A percentile compares a stretch with the other conserved stretches of the same genome.
Conservation (phyloP, 1,139 yeast species). For the Yamadazyma atmosphaerica region DNA sequence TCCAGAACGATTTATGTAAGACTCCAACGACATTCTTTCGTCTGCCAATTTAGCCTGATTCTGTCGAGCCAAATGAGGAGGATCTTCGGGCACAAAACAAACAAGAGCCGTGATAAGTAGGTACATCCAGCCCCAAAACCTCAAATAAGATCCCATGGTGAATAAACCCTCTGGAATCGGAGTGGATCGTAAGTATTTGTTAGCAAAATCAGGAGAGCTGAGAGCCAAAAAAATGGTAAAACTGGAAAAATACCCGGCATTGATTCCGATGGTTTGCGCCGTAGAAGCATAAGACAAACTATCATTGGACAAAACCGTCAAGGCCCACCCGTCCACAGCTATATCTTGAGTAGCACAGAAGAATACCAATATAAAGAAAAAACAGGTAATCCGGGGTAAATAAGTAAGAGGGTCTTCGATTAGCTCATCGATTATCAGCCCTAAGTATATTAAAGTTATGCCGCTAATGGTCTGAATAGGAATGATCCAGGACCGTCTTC, state of each 20-base stretch:
- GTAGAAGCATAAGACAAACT: slow-evolving; percentile 94
- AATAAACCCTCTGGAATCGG: slow-evolving; percentile 70
- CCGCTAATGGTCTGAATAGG: slow-evolving; percentile 87
- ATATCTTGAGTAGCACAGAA: slow-evolving; percentile 97
- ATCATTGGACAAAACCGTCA: slow-evolving; percentile 76
- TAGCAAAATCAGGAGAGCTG: slow-evolving; percentile 90
- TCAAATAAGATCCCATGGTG: slow-evolving; percentile 71
- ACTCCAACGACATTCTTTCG: slow-evolving; percentile 29
- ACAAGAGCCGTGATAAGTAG: slow-evolving; percentile 66
- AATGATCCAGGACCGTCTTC: slow-evolving; percentile 91
- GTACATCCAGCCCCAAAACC: slow-evolving; percentile 76
- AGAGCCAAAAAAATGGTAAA: slow-evolving; percentile 90
- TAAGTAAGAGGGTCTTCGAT: slow-evolving; percentile 58
- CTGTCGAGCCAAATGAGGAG: slow-evolving; percentile 44
- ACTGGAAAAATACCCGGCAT: slow-evolving; percentile 87
- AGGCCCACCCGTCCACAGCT: slow-evolving; percentile 99
- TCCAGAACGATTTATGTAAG: slow-evolving; percentile 19
- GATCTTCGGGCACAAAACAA: slow-evolving; percentile 65
- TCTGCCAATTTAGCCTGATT: slow-evolving; percentile 42
- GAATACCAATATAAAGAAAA: slow-evolving; percentile 76
- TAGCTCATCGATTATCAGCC: slow-evolving; percentile 56
- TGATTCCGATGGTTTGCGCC: slow-evolving; percentile 94
- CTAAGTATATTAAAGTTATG: slow-evolving; percentile 61
- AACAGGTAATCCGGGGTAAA: slow-evolving; percentile 53
- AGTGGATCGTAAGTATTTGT: slow-evolving; percentile 65